These are phyloP conservation scores for Fallopia convolvulus DNA, from an alignment of 148 eudicot genomes.

Conservation along the genomic window DNA sequence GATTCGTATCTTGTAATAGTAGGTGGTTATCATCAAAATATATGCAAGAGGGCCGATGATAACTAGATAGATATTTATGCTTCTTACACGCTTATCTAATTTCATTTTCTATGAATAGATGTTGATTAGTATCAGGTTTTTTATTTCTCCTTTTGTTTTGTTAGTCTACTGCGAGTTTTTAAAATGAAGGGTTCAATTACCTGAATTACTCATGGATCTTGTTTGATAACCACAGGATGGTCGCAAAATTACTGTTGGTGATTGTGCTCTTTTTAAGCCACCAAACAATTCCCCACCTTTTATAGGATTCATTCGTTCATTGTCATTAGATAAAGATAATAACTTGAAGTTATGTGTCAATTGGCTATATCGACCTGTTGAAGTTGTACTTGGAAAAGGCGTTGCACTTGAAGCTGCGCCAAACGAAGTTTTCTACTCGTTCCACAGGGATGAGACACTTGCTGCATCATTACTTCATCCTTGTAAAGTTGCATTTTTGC, in stretches of 20 bases:
- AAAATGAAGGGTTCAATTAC: background rate
- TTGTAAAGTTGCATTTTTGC: slow-evolving; percentile 88
- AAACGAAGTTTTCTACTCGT: slow-evolving; percentile 92
- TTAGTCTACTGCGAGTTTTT: background rate
- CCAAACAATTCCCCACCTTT: slow-evolving; percentile 45
- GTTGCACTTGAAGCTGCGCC: slow-evolving; percentile 59
- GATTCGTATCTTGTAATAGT: no score
- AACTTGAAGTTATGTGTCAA: slow-evolving; percentile 46
- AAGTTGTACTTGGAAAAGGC: slow-evolving; percentile 63
- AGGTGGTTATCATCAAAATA: background rate
- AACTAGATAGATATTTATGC: background rate
- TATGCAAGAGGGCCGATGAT: background rate
- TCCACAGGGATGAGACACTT: slow-evolving; percentile 79
- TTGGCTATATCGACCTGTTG: slow-evolving; percentile 84
- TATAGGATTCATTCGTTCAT: slow-evolving; percentile 41
- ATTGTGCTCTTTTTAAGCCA: slow-evolving; percentile 62
- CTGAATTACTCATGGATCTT: background rate
- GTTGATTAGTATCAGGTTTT: background rate
- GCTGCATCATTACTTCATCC: slow-evolving; percentile 92
- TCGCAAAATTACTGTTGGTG: slow-evolving; percentile 47
- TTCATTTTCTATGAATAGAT: background rate
- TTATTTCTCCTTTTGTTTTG: background rate
- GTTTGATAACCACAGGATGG: slow-evolving; percentile 36
- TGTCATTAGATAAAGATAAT: slow-evolving; percentile 26
- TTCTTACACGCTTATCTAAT: background rate